These are phyloP conservation scores for Xylariales sp. DNA, from an alignment of 2,329 filamentous ascomycete species.

Conservation along the genomic window DNA sequence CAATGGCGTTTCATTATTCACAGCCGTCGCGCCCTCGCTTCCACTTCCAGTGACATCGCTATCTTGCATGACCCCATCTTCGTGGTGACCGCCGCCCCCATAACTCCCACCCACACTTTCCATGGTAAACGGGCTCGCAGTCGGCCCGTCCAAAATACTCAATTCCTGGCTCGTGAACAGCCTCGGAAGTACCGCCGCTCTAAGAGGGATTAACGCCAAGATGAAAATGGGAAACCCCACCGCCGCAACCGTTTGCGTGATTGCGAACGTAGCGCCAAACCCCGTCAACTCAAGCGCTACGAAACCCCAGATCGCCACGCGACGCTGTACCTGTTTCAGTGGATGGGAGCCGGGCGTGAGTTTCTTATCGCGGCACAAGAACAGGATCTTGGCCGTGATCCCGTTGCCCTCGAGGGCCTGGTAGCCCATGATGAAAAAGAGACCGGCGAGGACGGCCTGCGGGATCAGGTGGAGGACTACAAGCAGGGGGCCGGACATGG, in stretches of 20 bases:
- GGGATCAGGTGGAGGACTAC: slow-evolving; percentile 73
- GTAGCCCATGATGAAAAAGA: slow-evolving; percentile 83
- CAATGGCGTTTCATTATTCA: slow-evolving; percentile 8
- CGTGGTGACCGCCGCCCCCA: slow-evolving; percentile 11
- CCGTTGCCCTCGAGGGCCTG: slow-evolving; percentile 74
- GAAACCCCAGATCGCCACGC: slow-evolving; percentile 65
- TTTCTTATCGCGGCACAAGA: slow-evolving; percentile 58
- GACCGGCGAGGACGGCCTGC: slow-evolving; percentile 71
- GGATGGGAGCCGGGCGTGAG: slow-evolving; percentile 59
- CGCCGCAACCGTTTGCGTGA: slow-evolving; percentile 77
- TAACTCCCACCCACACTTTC: slow-evolving; percentile 66
- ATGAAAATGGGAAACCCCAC: slow-evolving; percentile 78
- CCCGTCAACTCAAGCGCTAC: slow-evolving; percentile 63
- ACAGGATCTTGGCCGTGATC: slow-evolving; percentile 70
- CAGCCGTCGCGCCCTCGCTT: slow-evolving; percentile 2
- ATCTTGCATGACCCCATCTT: slow-evolving; percentile 1
- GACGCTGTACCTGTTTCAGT: slow-evolving; percentile 56
- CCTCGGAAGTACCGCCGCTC: slow-evolving; percentile 58
- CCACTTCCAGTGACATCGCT: slow-evolving; percentile 1
- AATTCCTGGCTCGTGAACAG: slow-evolving; percentile 60
- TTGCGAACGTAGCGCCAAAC: slow-evolving; percentile 75
- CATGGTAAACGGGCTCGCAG: slow-evolving; percentile 71
- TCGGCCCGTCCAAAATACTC: slow-evolving; percentile 62
- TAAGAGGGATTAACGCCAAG: slow-evolving; percentile 61
- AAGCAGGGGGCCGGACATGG: slow-evolving; percentile 72